These are phyloP conservation scores for Eimeria sp. DNA, from an alignment of 169 alveolate species.

Conservation along the genomic window DNA sequence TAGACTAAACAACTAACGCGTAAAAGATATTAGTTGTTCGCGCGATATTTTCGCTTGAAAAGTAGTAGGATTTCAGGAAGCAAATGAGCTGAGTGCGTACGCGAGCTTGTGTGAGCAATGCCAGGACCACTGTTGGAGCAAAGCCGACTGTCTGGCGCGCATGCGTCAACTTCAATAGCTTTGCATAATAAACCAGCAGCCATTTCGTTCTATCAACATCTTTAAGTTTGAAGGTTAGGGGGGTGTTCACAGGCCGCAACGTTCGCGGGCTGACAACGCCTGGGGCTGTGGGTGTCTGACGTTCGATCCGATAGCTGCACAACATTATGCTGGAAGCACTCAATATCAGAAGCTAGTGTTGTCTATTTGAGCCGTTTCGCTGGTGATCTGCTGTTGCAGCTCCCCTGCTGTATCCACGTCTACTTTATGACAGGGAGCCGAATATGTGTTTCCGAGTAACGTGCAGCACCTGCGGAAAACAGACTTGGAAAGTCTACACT, in stretches of 20 bases:
- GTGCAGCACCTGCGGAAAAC: slow-evolving; percentile 21
- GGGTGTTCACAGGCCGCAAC: no score
- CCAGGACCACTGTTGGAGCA: neutral
- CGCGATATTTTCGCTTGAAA: no score
- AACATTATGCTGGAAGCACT: neutral
- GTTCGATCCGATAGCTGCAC: neutral
- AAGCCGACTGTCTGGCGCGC: neutral
- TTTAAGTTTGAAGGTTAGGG: no score
- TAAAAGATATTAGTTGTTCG: no score
- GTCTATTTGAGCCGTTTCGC: neutral
- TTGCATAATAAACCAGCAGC: no score
- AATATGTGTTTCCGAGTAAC: slow-evolving; percentile 45
- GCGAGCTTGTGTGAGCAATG: no score
- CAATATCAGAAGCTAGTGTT: neutral
- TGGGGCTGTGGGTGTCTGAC: neutral
- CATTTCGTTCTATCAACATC: no score
- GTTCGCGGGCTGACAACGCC: no score
- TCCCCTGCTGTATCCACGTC: neutral
- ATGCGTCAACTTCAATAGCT: neutral
- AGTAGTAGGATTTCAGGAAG: neutral
- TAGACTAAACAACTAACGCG: no score
- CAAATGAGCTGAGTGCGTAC: neutral
- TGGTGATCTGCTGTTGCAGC: no score
- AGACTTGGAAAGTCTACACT: slow-evolving; percentile 49
- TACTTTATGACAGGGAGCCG: neutral